phyloP scores from a whole-genome alignment of 2,329 filamentous ascomycete species.

The Fusarium sp. region DNA sequence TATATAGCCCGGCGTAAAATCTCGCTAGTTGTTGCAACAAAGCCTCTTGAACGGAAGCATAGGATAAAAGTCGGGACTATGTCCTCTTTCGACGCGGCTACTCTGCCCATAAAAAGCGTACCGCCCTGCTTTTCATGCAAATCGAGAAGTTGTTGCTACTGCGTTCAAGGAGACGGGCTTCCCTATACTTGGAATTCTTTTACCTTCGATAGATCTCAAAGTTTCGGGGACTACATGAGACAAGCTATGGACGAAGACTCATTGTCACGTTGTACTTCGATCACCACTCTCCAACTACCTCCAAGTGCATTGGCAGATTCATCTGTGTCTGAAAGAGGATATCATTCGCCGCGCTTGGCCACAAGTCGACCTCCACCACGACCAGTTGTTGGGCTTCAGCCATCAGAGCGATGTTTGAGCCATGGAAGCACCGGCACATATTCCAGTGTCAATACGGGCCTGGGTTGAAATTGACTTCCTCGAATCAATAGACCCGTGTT shows the following conservation, averaged over 20 bases:
- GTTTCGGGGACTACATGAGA: neutral
- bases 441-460: neutral
- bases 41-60: conserved; percentile 34
- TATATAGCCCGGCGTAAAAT: neutral
- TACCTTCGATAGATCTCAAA: conserved; percentile 22
- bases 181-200: conserved; percentile 29
- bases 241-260: conserved; percentile 4
- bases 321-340: neutral
- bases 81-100: neutral
- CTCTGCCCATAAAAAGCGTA: neutral
- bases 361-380: neutral
- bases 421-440: neutral
- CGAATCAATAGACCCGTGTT: conserved; percentile 1
- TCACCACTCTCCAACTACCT: conserved; percentile 16
- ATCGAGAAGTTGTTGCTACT: neutral
- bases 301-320: conserved; percentile 4
- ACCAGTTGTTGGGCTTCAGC: neutral
- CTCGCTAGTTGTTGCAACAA: conserved; percentile 17
- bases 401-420: conserved; percentile 6
- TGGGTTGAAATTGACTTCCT: conserved; percentile 2
- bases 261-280: conserved; percentile 11
- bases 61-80: neutral
- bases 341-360: neutral
- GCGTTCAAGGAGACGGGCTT: conserved; percentile 12
- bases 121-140: neutral